Evolutionary conservation across 768 basidiomycete genomes (phyloP), one percentile per base, ranked within the genome.

Genomic region (Trametes cingulata): DNA sequence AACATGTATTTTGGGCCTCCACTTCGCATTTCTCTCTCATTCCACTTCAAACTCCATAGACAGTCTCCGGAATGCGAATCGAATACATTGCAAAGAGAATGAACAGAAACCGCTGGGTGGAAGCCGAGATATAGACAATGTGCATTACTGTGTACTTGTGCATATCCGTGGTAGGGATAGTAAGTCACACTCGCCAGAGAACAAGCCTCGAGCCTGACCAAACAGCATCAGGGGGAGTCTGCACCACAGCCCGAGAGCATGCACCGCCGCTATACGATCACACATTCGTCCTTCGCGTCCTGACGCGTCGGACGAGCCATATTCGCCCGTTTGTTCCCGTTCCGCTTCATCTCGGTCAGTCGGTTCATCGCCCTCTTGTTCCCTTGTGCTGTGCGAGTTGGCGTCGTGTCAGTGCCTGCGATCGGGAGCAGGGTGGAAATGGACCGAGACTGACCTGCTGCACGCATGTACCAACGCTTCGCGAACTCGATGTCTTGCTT

Each of bases 381-480:
- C n/a, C 93, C 92, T 84, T 98, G 96, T 3, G 93, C 95, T 97
- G 67, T 33, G 37, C 17, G 19, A 6, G 13, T 36, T 42, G 1
- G 43, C 10, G 27, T 3, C 20, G 12, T 5, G 29, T 24, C 22
- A 36, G 19, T 20, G 39, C 2, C 46, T 10, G 1, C 24, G 22
- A 13, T 24, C 43, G 22, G 13, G 43, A 25, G 20, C 42, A 24
- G 2, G 6, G 9, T 10, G 19, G 19, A n/a, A 20, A 43, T 13
- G 20, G 3, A 45, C 1, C 55, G 7, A 29, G 42, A 60, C 90
- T 49, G 68, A 98, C 96, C 95, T 67, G 97, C 97, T 36, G 97
- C 95, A 42, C 97, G 85, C 93, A 98, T 97, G 74, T 99, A 99
- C 95, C 96, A 98, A 66, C 91, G 84, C 76, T 96, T 98, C 19